Percentiles rank a stretch among this genome's conserved stretches.
Conservation (phyloP, 1,284 basidiomycete genomes). For the Paramarasmius palmivorus region DNA sequence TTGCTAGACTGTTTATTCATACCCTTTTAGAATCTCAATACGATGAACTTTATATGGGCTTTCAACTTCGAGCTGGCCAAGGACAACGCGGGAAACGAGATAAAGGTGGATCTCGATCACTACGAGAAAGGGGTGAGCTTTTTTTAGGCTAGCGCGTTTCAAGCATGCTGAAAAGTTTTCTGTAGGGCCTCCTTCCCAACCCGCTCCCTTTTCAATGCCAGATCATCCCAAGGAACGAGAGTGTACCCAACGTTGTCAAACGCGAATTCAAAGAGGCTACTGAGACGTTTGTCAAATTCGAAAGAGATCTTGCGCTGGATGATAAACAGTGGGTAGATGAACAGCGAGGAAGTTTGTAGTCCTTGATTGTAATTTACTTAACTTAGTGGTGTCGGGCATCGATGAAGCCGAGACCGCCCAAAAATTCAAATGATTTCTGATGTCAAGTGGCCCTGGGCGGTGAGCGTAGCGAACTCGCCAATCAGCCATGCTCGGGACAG, state of each 20-base stretch:
- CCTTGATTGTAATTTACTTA: no score
- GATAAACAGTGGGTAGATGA: neutral
- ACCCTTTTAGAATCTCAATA: constrained; percentile 8
- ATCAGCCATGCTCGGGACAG: no score
- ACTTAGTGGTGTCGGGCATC: no score
- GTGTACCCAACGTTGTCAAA: constrained; percentile 12
- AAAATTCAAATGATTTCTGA: no score
- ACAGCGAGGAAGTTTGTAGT: neutral
- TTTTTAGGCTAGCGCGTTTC: neutral
- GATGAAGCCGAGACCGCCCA: no score
- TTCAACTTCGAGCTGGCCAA: constrained; percentile 20
- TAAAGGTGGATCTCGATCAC: constrained; percentile 7
- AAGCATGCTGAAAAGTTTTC: neutral
- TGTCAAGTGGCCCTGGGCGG: no score
- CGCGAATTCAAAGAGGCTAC: constrained; percentile 14
- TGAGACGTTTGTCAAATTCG: constrained; percentile 15
- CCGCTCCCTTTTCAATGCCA: constrained; percentile 15
- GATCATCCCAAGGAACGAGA: constrained; percentile 14
- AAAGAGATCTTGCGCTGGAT: neutral
- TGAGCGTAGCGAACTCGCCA: no score
- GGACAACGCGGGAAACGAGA: constrained; percentile 7
- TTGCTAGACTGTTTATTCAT: no score
- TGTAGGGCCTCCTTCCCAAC: constrained; percentile 13
- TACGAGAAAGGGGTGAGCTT: neutral
- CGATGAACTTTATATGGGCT: constrained; percentile 28